Evolutionary conservation across 202 grass and related monocot genomes (phyloP).

Genomic region (Panicum virgatum): DNA sequence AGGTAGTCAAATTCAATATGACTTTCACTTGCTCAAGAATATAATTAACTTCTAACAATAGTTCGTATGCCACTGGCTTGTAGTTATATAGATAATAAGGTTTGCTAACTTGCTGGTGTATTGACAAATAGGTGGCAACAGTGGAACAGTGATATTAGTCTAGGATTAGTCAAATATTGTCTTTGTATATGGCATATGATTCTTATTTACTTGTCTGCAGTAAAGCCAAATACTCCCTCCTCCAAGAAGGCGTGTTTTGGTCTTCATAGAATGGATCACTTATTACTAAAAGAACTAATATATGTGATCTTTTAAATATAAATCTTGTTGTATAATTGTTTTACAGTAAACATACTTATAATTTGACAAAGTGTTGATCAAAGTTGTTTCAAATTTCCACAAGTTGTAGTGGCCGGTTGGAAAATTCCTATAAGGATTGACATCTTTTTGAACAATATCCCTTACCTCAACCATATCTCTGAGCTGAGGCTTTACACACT

Average conservation of each 20-base stretch:
- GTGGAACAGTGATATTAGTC: neutral
- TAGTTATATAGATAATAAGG: neutral
- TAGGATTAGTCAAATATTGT: neutral
- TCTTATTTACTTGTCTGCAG: neutral
- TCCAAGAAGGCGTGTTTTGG: neutral
- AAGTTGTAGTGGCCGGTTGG: neutral
- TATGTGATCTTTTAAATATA: neutral
- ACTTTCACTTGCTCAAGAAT: too few relatives aligned
- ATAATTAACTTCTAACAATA: too few relatives aligned
- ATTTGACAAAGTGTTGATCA: neutral
- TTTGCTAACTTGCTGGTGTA: neutral
- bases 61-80: neutral
- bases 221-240: too few relatives aligned
- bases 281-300: neutral
- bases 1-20: too few relatives aligned
- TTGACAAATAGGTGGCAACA: neutral
- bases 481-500: neutral
- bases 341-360: neutral
- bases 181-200: too few relatives aligned
- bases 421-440: neutral
- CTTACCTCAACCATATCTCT: neutral
- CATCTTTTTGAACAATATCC: neutral
- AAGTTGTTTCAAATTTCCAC: neutral
- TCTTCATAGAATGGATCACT: neutral
- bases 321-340: neutral